A percentile compares a stretch with the other conserved stretches of the same genome.
Conservation (phyloP, 257 asterid species). For the Nicotiana paniculata region DNA sequence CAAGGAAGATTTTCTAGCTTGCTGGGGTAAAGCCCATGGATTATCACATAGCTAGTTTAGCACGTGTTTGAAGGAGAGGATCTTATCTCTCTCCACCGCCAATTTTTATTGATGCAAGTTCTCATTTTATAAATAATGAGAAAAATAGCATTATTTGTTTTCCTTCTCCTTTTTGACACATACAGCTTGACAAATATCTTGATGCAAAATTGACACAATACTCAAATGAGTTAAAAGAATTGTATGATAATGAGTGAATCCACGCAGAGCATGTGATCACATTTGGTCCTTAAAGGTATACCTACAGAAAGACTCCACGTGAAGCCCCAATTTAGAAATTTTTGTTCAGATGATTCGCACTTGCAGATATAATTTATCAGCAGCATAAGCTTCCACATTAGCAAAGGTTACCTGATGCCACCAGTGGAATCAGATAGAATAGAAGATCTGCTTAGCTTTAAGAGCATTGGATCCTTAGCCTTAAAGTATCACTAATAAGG, state of each 20-base stretch:
- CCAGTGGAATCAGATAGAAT: not conserved
- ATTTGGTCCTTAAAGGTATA: not conserved
- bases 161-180: not conserved
- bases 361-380: not conserved
- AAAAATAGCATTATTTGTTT: too few species aligned
- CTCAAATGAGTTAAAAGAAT: not conserved
- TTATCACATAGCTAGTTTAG: not conserved
- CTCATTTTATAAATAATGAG: too few species aligned
- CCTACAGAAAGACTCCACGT: not conserved
- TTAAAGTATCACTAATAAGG: not conserved
- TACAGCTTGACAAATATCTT: not conserved
- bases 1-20: not conserved
- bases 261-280: not conserved
- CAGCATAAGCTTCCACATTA: not conserved
- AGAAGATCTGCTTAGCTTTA: not conserved
- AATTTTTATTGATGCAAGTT: too few species aligned
- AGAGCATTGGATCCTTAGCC: not conserved
- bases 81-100: too few species aligned
- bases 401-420: not conserved
- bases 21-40: not conserved
- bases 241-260: not conserved
- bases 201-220: not conserved
- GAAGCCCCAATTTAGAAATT: not conserved
- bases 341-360: not conserved
- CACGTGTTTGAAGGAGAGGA: not conserved